Percentiles rank a stretch among this genome's conserved stretches.
These are phyloP conservation scores for Porpolomopsis calyptriformis DNA, from an alignment of 768 basidiomycete genomes.

Conservation along the genomic window DNA sequence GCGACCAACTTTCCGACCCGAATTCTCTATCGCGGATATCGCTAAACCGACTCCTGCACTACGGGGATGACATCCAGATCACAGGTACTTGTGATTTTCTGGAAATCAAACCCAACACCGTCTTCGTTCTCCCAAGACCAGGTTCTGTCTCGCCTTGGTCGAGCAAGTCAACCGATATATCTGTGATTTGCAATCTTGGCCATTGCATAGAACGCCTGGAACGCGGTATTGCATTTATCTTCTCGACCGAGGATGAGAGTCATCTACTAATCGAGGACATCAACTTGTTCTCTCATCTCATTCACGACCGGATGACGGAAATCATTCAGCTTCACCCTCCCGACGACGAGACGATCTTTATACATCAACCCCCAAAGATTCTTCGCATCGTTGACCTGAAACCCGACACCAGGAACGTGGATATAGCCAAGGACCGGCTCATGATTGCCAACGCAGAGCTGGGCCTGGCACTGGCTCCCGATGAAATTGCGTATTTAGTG, in stretches of 20 bases:
- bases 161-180: slow-evolving; percentile 96
- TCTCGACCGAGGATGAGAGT: slow-evolving; percentile 36
- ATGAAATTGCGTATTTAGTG: slow-evolving; percentile 89
- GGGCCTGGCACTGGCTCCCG: slow-evolving; percentile 80
- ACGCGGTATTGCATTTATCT: slow-evolving; percentile 63
- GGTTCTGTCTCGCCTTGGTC: slow-evolving; percentile 99
- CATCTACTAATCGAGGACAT: slow-evolving; percentile 38
- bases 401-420: slow-evolving; percentile 17
- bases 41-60: slow-evolving; percentile 65
- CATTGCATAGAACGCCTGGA: slow-evolving; percentile 71
- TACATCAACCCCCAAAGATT: slow-evolving; percentile 51
- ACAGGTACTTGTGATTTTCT: slow-evolving; percentile 30
- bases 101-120: slow-evolving; percentile 31
- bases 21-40: slow-evolving; percentile 38
- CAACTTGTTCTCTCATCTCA: slow-evolving; percentile 47
- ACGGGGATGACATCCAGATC: slow-evolving; percentile 67
- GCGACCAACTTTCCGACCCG: slow-evolving; percentile 35
- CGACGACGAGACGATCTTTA: slow-evolving; percentile 44
- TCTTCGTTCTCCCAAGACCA: slow-evolving; percentile 71
- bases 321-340: slow-evolving; percentile 52
- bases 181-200: slow-evolving; percentile 74
- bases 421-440: slow-evolving; percentile 49
- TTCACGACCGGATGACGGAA: slow-evolving; percentile 98
- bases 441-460: slow-evolving; percentile 68
- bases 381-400: slow-evolving; percentile 61